Base-by-base conservation (phyloP, 768 basidiomycete genomes). In the Psilocybe cyanescens region DNA sequence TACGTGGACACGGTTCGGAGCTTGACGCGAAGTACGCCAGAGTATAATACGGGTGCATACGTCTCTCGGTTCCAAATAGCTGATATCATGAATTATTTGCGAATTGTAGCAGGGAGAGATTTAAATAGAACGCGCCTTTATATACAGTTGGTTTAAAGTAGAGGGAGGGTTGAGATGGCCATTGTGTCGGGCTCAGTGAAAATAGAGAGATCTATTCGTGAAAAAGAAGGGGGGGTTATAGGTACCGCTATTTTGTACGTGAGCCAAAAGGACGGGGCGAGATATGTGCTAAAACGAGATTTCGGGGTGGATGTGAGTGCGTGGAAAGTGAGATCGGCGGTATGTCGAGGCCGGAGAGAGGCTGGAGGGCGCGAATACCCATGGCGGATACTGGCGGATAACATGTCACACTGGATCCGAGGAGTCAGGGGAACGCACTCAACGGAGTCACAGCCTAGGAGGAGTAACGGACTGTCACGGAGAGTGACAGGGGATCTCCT, bases 381-480 rank as follows among this genome's bases (percentile, higher is more conserved):
- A 35, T 35, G 33, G 33, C 33, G 33, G 33, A 35, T 35, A 35
- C 24, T 24, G 24, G 24, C 24, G 33, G 33, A 7, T 7, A 35
- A 11, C 33, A 7, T 35, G 9, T 11, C 41, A 44, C 41, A 56
- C 24, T 24, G 24, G 55, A 45, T 28, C 17, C 45, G 53, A 55
- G 29, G 46, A 47, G 54, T n/a, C 33, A 47, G 47, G 45, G 55
- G 41, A 44, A n/a, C 14, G 14, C 7, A 44, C 7, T 44, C 41
- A 44, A n/a, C 14, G 14, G 41, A 44, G 41, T 44, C 41, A 44
- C 41, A 16, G 55, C 3, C 33, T 19, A 35, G 31, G 29, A 29
- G 45, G 53, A 31, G 55, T 56, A 48, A 61, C 54, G 41, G 54
- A 24, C 47, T 56, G 60, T 56, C 47, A 61, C 30, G 14, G 14